phyloP scores from a whole-genome alignment of 352 stramenopile genomes.

The Globisporangium takayamanum region DNA sequence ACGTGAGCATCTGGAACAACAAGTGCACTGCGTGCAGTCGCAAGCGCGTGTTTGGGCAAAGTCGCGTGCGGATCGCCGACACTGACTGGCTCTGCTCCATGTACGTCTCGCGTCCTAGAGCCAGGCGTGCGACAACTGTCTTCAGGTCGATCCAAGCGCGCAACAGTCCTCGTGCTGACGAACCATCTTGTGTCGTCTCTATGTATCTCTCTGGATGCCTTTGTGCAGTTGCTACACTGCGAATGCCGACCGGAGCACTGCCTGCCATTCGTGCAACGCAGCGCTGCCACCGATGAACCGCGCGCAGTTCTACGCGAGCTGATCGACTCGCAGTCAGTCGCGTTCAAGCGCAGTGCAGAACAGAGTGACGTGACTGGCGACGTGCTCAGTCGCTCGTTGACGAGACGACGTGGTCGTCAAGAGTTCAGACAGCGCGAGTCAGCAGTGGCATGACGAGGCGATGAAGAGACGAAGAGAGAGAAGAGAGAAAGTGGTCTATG shows the following conservation, averaged over 20 bases:
- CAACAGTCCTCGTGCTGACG: not conserved
- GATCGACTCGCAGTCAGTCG: not conserved
- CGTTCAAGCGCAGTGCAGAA: not conserved
- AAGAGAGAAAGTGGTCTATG: too few species aligned
- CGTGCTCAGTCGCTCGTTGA: too few species aligned
- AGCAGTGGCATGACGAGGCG: too few species aligned
- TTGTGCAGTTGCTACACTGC: conserved; percentile 41
- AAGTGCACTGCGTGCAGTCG: conserved; percentile 40
- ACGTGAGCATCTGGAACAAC: conserved; percentile 60
- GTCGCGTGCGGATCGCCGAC: conserved; percentile 32
- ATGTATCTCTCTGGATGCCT: not conserved
- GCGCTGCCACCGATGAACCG: conserved; percentile 19
- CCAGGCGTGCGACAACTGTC: not conserved
- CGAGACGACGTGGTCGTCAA: too few species aligned
- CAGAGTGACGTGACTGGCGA: too few species aligned
- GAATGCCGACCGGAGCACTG: conserved; percentile 29
- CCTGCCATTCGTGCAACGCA: conserved; percentile 37
- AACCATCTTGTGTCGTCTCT: not conserved
- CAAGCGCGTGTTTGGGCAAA: conserved; percentile 46
- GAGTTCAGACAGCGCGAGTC: too few species aligned
- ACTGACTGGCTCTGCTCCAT: conserved; percentile 66
- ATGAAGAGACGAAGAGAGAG: not conserved
- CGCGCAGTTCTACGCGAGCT: conserved; percentile 16
- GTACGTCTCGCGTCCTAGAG: conserved; percentile 18
- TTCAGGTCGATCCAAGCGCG: too few species aligned